Conservation (phyloP, 768 basidiomycete genomes). For the Dioszegia aurantiaca region DNA sequence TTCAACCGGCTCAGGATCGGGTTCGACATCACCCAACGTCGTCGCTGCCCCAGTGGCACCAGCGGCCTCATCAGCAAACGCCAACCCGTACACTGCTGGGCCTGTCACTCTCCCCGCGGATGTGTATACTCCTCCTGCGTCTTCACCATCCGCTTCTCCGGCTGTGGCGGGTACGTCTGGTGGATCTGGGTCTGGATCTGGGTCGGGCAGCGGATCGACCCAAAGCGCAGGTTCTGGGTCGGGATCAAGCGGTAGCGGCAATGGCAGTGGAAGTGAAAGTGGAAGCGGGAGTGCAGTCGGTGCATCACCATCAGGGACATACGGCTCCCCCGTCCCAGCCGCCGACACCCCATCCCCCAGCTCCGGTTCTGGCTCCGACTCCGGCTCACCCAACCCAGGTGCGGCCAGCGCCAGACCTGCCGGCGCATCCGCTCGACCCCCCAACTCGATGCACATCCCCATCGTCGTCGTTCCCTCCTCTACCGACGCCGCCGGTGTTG, state of each 20-base stretch:
- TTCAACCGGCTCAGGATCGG: conserved; percentile 3
- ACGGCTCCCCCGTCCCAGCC: background rate
- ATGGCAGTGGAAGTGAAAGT: background rate
- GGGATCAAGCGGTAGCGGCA: background rate
- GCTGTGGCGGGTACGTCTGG: conserved; percentile 4
- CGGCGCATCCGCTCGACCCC: background rate
- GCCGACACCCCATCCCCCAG: too few species aligned
- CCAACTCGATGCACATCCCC: conserved; percentile 8
- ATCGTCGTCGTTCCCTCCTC: conserved; percentile 9
- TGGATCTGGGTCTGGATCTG: conserved; percentile 10
- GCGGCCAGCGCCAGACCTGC: background rate
- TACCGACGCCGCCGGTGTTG: background rate
- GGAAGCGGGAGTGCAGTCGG: background rate
- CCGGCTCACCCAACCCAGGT: background rate
- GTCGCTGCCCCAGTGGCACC: too few species aligned
- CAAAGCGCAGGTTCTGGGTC: conserved; percentile 7
- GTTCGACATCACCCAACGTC: conserved; percentile 8
- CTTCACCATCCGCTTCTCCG: background rate
- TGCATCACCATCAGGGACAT: background rate
- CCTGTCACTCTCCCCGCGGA: conserved; percentile 21
- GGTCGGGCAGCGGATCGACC: conserved; percentile 11
- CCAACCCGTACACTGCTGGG: conserved; percentile 9
- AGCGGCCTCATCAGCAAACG: background rate
- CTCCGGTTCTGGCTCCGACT: background rate
- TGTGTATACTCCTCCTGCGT: conserved; percentile 8